Conservation (phyloP, 768 basidiomycete species). For the Phanerochaete carnosa region DNA sequence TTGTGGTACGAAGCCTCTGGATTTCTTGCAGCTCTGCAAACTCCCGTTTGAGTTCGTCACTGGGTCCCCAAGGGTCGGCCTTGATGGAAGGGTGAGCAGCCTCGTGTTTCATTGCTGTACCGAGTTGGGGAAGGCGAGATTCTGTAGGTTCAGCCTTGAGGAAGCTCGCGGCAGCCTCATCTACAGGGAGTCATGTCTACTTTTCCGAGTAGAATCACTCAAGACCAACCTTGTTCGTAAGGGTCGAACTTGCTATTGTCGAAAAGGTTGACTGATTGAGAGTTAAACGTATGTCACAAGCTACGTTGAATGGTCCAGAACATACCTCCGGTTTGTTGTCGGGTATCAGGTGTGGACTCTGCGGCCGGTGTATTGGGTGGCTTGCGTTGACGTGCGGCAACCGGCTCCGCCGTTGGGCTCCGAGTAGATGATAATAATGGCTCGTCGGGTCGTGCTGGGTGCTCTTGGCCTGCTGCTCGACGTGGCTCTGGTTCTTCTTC, state of each 20-base stretch:
- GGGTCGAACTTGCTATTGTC: constrained; percentile 18
- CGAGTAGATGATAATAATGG: no score
- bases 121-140: neutral
- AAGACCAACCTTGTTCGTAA: constrained; percentile 19
- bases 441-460: no score
- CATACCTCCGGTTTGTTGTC: neutral
- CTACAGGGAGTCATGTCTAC: neutral
- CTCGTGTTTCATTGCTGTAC: neutral
- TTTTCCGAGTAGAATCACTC: neutral
- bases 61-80: neutral
- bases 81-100: neutral
- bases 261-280: neutral
- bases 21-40: neutral
- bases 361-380: neutral
- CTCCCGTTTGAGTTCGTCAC: neutral
- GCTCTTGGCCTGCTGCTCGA: no score
- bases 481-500: no score
- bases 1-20: no score
- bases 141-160: neutral
- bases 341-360: neutral
- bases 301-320: neutral
- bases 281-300: neutral
- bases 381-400: neutral
- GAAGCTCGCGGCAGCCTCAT: neutral
- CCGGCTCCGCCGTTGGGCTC: neutral